These are phyloP conservation scores for Nicotiana knightiana DNA, from an alignment of 257 asterid species.

Conservation along the genomic window DNA sequence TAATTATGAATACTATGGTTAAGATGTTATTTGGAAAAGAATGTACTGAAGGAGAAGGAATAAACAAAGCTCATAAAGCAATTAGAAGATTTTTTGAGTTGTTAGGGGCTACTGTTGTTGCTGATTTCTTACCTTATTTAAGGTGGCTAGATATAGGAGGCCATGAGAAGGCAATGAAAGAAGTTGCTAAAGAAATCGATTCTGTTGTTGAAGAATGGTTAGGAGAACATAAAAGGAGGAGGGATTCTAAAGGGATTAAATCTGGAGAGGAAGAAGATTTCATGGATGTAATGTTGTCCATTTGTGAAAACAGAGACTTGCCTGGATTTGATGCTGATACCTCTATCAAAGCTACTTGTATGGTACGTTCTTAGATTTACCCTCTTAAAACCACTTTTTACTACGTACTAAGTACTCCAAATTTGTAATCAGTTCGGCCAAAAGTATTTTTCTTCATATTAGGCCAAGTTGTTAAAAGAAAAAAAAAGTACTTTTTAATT, in stretches of 20 bases:
- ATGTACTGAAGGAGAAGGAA: slow-evolving; percentile 10
- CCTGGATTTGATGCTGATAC: slow-evolving; percentile 21
- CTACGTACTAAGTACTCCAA: no score
- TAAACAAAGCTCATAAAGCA: slow-evolving; percentile 10
- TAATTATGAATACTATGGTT: slow-evolving; percentile 14
- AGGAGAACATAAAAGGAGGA: slow-evolving; percentile 19
- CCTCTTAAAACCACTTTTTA: not conserved
- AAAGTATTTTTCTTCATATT: no score
- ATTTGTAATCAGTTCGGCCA: no score
- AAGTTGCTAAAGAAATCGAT: slow-evolving; percentile 21
- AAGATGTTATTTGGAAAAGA: slow-evolving; percentile 24
- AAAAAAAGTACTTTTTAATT: no score
- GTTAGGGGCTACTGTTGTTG: slow-evolving; percentile 11
- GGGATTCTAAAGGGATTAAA: not conserved
- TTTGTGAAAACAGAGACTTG: not conserved
- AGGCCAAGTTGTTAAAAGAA: no score
- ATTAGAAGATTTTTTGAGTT: slow-evolving; percentile 17
- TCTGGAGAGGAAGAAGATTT: slow-evolving; percentile 13
- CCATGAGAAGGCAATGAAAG: slow-evolving; percentile 26
- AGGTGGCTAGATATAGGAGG: slow-evolving; percentile 31
- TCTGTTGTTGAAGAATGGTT: slow-evolving; percentile 23
- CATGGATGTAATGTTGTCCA: slow-evolving; percentile 26
- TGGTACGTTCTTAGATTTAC: slow-evolving; percentile 11
- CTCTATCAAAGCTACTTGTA: slow-evolving; percentile 23
- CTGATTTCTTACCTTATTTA: slow-evolving; percentile 23